Evolutionary conservation across 1,139 yeast genomes (phyloP).

Genomic region (Yamadazyma sp.): DNA sequence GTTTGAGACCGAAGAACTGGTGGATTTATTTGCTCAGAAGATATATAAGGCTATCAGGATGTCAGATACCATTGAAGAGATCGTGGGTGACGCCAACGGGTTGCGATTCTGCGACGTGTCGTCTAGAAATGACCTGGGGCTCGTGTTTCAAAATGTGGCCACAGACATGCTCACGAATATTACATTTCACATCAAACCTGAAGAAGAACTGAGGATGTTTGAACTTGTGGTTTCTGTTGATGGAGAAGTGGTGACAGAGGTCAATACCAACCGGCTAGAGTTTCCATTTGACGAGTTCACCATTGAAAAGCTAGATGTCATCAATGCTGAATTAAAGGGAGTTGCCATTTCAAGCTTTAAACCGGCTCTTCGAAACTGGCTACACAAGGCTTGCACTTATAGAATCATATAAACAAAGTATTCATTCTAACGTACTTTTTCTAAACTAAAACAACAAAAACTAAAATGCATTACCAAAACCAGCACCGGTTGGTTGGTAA

Average conservation of each 20-base stretch:
- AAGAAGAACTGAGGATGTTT: not conserved
- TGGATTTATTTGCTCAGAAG: constrained; percentile 6
- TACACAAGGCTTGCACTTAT: not conserved
- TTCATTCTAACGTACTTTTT: constrained; percentile 3
- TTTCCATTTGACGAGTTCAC: constrained; percentile 1
- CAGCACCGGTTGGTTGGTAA: constrained; percentile 65
- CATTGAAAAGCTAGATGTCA: not conserved
- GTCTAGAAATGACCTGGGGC: not conserved
- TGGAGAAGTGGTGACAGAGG: constrained; percentile 1
- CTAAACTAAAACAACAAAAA: not conserved
- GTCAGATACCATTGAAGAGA: constrained; percentile 1
- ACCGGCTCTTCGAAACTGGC: not conserved
- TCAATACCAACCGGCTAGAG: not conserved
- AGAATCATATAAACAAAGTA: constrained; percentile 1
- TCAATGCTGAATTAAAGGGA: constrained; percentile 5
- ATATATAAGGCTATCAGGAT: not conserved
- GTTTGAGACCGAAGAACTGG: constrained; percentile 7
- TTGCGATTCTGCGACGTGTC: not conserved
- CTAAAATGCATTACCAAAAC: constrained; percentile 59
- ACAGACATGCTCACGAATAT: not conserved
- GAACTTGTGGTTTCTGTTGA: constrained; percentile 3
- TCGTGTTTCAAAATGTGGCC: not conserved
- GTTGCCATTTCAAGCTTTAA: not conserved
- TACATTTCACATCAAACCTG: not conserved
- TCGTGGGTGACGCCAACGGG: not conserved